A percentile compares a stretch with the other conserved stretches of the same genome.
Evolutionary conservation across 208 protist species (phyloP).

Genomic region (Acanthamoeba triangularis): DNA sequence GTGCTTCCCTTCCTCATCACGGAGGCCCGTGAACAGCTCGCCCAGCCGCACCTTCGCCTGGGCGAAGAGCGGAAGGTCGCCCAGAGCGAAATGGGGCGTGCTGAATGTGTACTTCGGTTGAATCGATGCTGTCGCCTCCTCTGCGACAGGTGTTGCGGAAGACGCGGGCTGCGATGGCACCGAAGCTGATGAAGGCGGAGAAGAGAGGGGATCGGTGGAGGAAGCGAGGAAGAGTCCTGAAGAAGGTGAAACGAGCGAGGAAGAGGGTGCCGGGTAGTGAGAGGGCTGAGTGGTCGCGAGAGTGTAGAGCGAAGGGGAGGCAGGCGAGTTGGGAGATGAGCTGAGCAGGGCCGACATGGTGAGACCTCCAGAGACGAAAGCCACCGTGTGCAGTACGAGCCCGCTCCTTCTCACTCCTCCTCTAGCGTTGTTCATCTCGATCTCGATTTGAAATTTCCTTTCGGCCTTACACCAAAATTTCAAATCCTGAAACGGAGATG

Average conservation of each 20-base stretch:
- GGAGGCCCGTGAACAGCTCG: neutral
- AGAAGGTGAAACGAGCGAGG: neutral
- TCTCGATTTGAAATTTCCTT: slow-evolving; percentile 11
- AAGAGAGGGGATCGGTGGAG: neutral
- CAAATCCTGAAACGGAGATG: neutral
- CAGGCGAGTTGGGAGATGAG: neutral
- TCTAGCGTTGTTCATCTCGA: neutral
- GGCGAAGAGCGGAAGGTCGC: neutral
- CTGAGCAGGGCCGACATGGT: neutral
- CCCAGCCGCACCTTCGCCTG: neutral
- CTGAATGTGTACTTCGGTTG: neutral
- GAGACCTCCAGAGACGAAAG: neutral
- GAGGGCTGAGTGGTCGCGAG: neutral
- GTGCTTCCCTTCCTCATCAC: neutral
- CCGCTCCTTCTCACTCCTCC: neutral
- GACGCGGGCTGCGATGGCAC: neutral
- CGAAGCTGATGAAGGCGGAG: neutral
- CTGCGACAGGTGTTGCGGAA: neutral
- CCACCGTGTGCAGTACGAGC: neutral
- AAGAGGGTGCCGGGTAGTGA: neutral
- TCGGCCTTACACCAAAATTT: neutral
- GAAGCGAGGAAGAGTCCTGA: neutral
- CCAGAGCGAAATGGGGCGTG: neutral
- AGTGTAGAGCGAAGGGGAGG: neutral
- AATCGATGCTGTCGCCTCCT: neutral